A percentile compares a stretch with the other conserved stretches of the same genome.
Conservation (phyloP, 257 asterid species). For the Salvia splendens region DNA sequence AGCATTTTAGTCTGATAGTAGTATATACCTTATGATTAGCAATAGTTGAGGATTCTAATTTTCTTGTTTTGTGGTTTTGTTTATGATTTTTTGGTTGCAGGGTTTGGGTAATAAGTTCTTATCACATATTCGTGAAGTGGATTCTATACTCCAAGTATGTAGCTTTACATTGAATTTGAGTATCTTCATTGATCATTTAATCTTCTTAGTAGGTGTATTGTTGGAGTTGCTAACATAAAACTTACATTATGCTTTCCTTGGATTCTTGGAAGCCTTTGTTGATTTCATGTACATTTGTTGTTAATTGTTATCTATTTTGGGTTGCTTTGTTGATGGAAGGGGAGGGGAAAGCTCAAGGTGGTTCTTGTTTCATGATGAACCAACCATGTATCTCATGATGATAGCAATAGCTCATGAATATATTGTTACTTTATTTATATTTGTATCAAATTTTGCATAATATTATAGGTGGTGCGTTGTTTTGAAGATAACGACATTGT, state of each 20-base stretch:
- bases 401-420: constrained; percentile 13
- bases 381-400: constrained; percentile 18
- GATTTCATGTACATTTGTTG: background rate
- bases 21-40: constrained; percentile 18
- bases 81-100: constrained; percentile 47
- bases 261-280: constrained; percentile 5
- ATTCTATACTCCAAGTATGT: constrained; percentile 90
- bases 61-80: constrained; percentile 29
- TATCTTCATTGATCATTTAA: background rate
- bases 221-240: constrained; percentile 10
- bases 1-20: constrained; percentile 19
- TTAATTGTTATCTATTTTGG: background rate
- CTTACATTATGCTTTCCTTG: constrained; percentile 3
- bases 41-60: constrained; percentile 22
- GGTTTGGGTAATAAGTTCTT: constrained; percentile 96
- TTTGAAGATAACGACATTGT: constrained; percentile 97
- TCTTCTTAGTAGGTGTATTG: constrained; percentile 5
- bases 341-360: background rate
- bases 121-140: constrained; percentile 97
- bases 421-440: constrained; percentile 13
- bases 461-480: constrained; percentile 84
- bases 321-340: background rate
- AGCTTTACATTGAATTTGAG: constrained; percentile 1
- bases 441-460: constrained; percentile 1
- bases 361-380: constrained; percentile 16